Conservation (phyloP, 23 red algal genomes). For the Pyropia haitanensis region DNA sequence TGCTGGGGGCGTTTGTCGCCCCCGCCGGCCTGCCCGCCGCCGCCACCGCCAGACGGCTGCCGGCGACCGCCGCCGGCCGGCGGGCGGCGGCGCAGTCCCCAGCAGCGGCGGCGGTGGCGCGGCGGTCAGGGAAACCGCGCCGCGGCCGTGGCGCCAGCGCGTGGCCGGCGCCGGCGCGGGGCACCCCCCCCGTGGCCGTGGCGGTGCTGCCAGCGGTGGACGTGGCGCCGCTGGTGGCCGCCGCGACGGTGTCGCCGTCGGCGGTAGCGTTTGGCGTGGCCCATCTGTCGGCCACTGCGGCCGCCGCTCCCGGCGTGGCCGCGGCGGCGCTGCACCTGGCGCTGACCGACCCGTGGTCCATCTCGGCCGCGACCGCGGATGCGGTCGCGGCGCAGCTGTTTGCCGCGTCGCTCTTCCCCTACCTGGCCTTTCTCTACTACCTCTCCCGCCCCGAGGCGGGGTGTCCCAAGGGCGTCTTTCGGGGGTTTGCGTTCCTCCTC, state of each 20-base stretch:
- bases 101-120: too few relatives aligned
- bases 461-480: slow-evolving; percentile 36
- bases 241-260: not conserved
- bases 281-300: not conserved
- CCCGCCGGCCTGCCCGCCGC: too few relatives aligned
- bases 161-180: too few relatives aligned
- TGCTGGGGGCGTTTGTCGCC: too few relatives aligned
- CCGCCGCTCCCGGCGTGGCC: not conserved
- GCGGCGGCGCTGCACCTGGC: not conserved
- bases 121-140: too few relatives aligned
- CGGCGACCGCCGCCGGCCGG: too few relatives aligned
- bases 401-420: slow-evolving; percentile 58
- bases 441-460: slow-evolving; percentile 11
- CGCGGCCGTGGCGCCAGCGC: too few relatives aligned
- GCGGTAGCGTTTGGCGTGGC: not conserved
- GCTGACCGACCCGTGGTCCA: slow-evolving; percentile 48
- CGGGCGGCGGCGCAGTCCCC: too few relatives aligned
- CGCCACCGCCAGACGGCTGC: too few relatives aligned
- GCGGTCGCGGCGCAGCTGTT: slow-evolving; percentile 52
- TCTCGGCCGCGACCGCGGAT: slow-evolving; percentile 41
- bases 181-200: not conserved
- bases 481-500: slow-evolving; percentile 76
- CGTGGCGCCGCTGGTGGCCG: not conserved
- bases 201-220: not conserved
- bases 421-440: slow-evolving; percentile 67